A percentile compares a stretch with the other conserved stretches of the same genome.
Conservation (phyloP, 768 basidiomycete genomes). For the Mycena vitilis region DNA sequence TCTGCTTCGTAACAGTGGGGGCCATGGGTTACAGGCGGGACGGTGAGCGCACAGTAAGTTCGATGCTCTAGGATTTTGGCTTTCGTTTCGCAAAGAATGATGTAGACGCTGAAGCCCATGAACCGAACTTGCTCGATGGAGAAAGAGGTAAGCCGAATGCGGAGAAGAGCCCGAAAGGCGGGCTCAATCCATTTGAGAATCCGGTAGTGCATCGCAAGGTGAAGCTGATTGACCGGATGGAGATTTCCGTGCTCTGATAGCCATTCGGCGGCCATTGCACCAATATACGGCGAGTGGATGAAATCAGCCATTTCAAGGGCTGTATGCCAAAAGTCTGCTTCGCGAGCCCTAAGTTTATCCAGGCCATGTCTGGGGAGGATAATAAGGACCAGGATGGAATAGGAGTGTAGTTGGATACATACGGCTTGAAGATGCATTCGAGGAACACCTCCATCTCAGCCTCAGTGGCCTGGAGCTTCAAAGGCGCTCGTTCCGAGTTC, state of each 20-base stretch:
- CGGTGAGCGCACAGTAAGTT: not conserved
- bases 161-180: not conserved
- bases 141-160: not conserved
- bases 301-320: constrained; percentile 14
- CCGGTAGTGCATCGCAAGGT: not conserved
- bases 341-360: not conserved
- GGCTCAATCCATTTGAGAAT: not conserved
- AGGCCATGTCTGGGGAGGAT: not conserved
- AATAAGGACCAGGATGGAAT: not conserved
- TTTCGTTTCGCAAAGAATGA: not conserved
- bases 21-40: not conserved
- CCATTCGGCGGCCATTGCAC: not conserved
- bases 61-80: not conserved
- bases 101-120: not conserved
- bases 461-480: not conserved
- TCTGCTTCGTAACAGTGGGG: not conserved
- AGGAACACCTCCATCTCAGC: not conserved
- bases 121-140: not conserved
- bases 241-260: not conserved
- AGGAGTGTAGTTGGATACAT: not conserved
- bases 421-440: not conserved
- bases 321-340: not conserved
- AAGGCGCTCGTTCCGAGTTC: not conserved
- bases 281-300: not conserved
- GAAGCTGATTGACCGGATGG: not conserved